Conservation (phyloP, 2,329 filamentous ascomycete species). For the Didymella arachidicola region DNA sequence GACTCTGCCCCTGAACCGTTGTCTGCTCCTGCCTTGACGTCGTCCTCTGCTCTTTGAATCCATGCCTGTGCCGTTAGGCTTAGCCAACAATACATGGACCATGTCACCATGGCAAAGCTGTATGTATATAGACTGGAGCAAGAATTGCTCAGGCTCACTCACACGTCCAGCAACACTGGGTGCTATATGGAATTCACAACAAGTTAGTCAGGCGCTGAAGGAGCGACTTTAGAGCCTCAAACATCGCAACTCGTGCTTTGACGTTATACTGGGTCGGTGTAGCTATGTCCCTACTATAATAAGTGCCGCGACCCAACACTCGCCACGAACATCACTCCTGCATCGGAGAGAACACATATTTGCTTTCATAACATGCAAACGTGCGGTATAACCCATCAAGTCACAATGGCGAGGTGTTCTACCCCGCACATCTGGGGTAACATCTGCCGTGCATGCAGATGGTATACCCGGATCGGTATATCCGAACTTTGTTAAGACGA, state of each 20-base stretch:
- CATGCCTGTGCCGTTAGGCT: background rate
- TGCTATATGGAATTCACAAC: background rate
- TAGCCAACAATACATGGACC: background rate
- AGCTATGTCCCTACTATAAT: too few species aligned
- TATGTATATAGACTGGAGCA: background rate
- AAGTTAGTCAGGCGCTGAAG: background rate
- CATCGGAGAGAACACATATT: constrained; percentile 6
- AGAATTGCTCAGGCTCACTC: background rate
- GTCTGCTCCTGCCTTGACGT: background rate
- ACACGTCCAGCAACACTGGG: background rate
- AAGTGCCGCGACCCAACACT: too few species aligned
- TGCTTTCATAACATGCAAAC: too few species aligned
- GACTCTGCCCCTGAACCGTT: background rate
- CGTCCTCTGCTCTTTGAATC: background rate
- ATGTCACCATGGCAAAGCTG: too few species aligned
- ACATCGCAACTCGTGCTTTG: background rate
- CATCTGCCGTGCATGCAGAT: background rate
- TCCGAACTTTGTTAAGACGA: background rate
- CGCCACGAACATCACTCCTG: background rate
- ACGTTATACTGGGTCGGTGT: too few species aligned
- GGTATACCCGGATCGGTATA: constrained; percentile 11
- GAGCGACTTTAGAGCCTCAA: background rate
- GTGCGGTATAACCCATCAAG: background rate
- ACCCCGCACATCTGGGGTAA: constrained; percentile 15
- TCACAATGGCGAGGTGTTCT: background rate